Evolutionary conservation across 192 early-diverging fungal genomes (phyloP), one percentile per base, ranked within the genome.

Genomic region (Podila horticola): DNA sequence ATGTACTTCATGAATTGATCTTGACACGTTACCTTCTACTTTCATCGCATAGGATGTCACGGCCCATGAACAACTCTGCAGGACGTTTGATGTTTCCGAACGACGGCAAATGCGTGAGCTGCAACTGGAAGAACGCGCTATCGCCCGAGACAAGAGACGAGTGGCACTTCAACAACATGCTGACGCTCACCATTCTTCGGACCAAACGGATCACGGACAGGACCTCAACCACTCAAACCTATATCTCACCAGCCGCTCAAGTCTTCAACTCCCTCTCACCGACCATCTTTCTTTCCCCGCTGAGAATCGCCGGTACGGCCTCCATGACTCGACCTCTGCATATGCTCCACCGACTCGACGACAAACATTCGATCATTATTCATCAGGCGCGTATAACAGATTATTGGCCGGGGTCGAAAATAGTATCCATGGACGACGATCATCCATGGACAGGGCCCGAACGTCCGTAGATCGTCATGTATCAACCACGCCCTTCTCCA

Each of bases 11-110:
- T 28, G 26, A 24, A 60, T 60, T 29, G 4, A 52, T 52, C n/a
- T 52, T 26, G 1, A 26, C 20, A n/a, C 20, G 0, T 7, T 17
- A 24, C n/a, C 0, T 22, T 55, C 4, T 24, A 26, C 4, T 22
- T 20, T 30, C 4, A 60, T 10, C 38, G 11, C 6, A 28, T 61
- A 61, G 59, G 59, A 61, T 33, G 59, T 61, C 15, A 61, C 30
- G 15, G 59, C 59, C 8, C 59, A 61, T 33, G 59, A 61, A 20
- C 59, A 33, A 15, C 19, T 61, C 2, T 61, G 59, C 59, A 61
- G 30, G 30, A 61, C 59, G 15, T 61, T 61, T 30, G 59, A 34
- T 31, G 59, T 61, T 17, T 61, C 59, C 29, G 59, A 61, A 30
- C 26, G 30, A 19, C 26, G 59, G 26, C 30, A 61, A 31, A 61